phyloP scores from a whole-genome alignment of 805 yeast species.

The Vanderwaltozyma yarrowii region DNA sequence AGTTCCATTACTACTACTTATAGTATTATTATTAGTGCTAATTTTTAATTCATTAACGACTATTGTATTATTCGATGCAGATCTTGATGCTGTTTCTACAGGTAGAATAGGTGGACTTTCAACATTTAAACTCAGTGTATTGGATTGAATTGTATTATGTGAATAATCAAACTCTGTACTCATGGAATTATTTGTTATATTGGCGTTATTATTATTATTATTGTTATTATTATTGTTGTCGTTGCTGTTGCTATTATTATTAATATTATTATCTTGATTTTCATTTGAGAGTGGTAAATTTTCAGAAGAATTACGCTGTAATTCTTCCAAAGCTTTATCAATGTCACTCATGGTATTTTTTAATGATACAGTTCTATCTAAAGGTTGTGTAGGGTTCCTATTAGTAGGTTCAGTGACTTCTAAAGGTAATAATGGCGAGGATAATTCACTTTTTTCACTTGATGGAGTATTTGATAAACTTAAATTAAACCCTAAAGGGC shows the following conservation, averaged over 20 bases:
- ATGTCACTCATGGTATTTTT: conserved; percentile 57
- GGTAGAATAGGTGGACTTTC: neutral
- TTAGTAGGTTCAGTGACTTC: conserved; percentile 16
- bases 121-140: neutral
- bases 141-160: neutral
- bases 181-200: neutral
- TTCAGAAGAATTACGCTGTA: conserved; percentile 29
- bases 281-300: neutral
- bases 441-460: conserved; percentile 16
- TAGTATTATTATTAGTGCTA: neutral
- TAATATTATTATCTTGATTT: neutral
- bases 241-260: neutral
- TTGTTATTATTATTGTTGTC: neutral
- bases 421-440: conserved; percentile 18
- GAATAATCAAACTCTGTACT: neutral
- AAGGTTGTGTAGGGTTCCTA: conserved; percentile 1
- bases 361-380: conserved; percentile 32
- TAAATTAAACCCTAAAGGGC: conserved; percentile 3
- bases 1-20: no score
- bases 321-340: conserved; percentile 60
- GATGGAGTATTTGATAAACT: conserved; percentile 3
- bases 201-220: neutral
- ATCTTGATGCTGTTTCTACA: neutral
- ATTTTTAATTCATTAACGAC: neutral
- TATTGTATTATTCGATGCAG: conserved; percentile 1